Evolutionary conservation across 148 eudicot genomes (phyloP), one percentile per base, ranked within the genome.

Genomic region (Arctostaphylos glauca): DNA sequence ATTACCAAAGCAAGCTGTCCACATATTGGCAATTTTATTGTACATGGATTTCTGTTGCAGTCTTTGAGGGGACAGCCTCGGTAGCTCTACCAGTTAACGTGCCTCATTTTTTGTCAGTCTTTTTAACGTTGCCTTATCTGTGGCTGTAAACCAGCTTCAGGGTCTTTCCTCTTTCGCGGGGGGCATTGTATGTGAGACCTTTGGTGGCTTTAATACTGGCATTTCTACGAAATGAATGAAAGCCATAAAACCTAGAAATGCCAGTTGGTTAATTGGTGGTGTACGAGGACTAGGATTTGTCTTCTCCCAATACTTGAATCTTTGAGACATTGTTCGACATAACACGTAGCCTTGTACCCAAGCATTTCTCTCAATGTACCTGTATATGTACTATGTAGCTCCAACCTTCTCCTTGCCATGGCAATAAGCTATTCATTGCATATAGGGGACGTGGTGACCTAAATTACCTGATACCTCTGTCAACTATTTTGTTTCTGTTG

Each of bases 251-350:
- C 75, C 50, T 43, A 71, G 4, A 16, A 71, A 43, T 43, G 76
- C 76, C 76, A 72, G 48, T 47, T 43, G 4, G 48, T 15, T 16
- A 46, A 44, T 72, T 44, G 44, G 12, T 72, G 12, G 44, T 18
- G 76, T 8, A 43, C 7, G 13, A 72, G 48, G 75, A 6, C n/a
- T 44, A 71, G 50, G 52, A 46, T 43, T 15, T 44, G 76, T 44
- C 76, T 72, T 46, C 50, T 72, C 9, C 76, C 50, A 72, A 46
- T 44, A 8, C 76, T 72, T 72, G 76, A 12, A 72, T 72, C 76
- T 72, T 44, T 16, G 50, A 72, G 50, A 8, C 52, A 72, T 72
- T 44, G 12, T 54, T 15, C 58, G 48, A 72, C 53, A 72, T 43
- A 46, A 5, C 48, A 70, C 18, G 16, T 31, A 70, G 44, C 48